These are phyloP conservation scores for Macrocystidia cucumis DNA, from an alignment of 1,284 basidiomycete species.

Conservation along the genomic window DNA sequence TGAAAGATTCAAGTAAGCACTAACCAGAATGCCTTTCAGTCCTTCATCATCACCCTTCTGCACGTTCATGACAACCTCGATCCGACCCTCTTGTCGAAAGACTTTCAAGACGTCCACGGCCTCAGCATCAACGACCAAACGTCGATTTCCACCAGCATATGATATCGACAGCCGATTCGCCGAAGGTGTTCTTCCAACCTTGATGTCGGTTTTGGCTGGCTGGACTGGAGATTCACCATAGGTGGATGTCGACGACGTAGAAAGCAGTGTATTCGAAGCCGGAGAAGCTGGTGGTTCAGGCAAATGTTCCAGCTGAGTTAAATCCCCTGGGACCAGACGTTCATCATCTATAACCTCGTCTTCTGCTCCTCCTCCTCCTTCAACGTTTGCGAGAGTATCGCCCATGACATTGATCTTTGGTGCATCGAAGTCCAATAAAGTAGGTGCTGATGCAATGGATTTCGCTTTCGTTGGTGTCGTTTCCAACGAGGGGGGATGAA, in stretches of 20 bases:
- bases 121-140: slow-evolving; percentile 86
- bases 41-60: slow-evolving; percentile 43
- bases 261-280: slow-evolving; percentile 41
- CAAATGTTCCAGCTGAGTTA: slow-evolving; percentile 32
- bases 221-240: slow-evolving; percentile 22
- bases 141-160: slow-evolving; percentile 81
- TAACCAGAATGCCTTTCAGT: slow-evolving; percentile 70
- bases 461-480: slow-evolving; percentile 22
- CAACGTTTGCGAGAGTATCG: slow-evolving; percentile 8
- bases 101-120: slow-evolving; percentile 79
- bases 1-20: slow-evolving; percentile 17
- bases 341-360: not conserved
- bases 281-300: slow-evolving; percentile 51
- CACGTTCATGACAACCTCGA: slow-evolving; percentile 73
- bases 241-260: slow-evolving; percentile 40
- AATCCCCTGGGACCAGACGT: not conserved
- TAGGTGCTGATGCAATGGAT: slow-evolving; percentile 37
- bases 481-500: slow-evolving; percentile 11
- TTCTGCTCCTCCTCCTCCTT: slow-evolving; percentile 7
- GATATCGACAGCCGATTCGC: slow-evolving; percentile 89
- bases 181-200: slow-evolving; percentile 38
- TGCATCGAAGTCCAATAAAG: slow-evolving; percentile 36
- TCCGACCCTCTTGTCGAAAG: slow-evolving; percentile 74
- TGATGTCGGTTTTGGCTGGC: slow-evolving; percentile 18
- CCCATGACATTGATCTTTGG: slow-evolving; percentile 16